Evolutionary conservation across 2,329 filamentous ascomycete genomes (phyloP), one percentile per base, ranked within the genome.

Genomic region (Fusarium staphyleae): DNA sequence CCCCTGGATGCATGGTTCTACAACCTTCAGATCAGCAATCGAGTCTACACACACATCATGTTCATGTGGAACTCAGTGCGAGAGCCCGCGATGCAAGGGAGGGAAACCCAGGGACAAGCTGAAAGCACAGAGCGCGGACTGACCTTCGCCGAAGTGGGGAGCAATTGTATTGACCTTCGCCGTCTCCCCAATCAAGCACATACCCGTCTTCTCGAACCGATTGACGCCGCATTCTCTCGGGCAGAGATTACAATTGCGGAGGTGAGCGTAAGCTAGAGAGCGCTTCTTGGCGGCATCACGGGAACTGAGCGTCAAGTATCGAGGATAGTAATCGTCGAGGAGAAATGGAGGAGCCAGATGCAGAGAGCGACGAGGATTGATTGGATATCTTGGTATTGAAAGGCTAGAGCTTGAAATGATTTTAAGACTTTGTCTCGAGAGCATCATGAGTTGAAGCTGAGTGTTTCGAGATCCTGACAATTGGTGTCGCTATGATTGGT

Each of bases 131-230:
- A 32, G 48, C 34, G 46, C 28, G 9, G 41, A 72, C 77, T 62
- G 57, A 82, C 81, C 85, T 78, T 93, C 90, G 35, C 90, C 90
- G 70, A 93, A 93, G 73, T 95, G 91, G 43, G 90, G 91, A 52
- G 90, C 90, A 61, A 96, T 91, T 7, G 90, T 89, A 69, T 91
- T 92, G 62, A 95, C 89, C 66, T 91, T 91, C 49, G 86, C 89
- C 39, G 82, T 87, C 53, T 87, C 81, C 12, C 90, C 90, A 62
- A 95, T 88, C 53, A 95, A 77, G 69, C 90, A 96, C 67, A 89
- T 81, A 12, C 90, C 91, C 1, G 88, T 90, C 62, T 81, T 87
- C 72, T 93, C 85, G 66, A 86, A 91, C n/a, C 90, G 85, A 70
- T 96, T 92, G 28, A 93, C 88, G 46, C 87, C 85, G 71, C 91